phyloP scores from a whole-genome alignment of 148 eudicot genomes.

The Cornus suecica region DNA sequence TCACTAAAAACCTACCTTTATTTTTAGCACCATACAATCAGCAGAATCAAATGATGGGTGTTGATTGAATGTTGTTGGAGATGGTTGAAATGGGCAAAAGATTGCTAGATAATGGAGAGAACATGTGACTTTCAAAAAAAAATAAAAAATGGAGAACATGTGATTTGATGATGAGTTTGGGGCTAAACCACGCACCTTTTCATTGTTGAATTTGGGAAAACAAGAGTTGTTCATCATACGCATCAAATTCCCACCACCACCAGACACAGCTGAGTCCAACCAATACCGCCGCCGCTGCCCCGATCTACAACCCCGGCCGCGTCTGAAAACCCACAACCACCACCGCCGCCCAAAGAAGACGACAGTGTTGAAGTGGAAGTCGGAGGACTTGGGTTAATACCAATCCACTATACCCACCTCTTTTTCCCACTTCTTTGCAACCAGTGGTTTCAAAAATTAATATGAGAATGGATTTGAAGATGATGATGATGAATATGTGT shows the following conservation, averaged over 20 bases:
- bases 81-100: conserved; percentile 11
- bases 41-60: conserved; percentile 18
- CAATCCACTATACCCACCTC: conserved; percentile 12
- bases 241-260: conserved; percentile 23
- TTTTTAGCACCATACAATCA: no score
- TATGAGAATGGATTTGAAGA: no score
- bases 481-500: background rate
- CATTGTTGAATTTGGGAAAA: conserved; percentile 17
- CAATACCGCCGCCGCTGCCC: conserved; percentile 35
- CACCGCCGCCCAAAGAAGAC: conserved; percentile 34
- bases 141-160: no score
- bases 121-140: no score
- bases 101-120: conserved; percentile 17
- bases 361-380: conserved; percentile 69
- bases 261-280: conserved; percentile 29
- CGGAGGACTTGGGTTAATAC: conserved; percentile 59
- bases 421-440: conserved; percentile 19
- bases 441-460: no score
- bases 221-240: conserved; percentile 3
- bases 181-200: no score
- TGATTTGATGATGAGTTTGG: conserved; percentile 14
- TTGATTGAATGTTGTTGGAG: conserved; percentile 3
- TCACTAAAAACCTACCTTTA: no score
- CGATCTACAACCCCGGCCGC: conserved; percentile 61
- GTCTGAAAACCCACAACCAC: conserved; percentile 27